Conservation (phyloP, 2,329 filamentous ascomycete species). For the Cordyceps farinosa region DNA sequence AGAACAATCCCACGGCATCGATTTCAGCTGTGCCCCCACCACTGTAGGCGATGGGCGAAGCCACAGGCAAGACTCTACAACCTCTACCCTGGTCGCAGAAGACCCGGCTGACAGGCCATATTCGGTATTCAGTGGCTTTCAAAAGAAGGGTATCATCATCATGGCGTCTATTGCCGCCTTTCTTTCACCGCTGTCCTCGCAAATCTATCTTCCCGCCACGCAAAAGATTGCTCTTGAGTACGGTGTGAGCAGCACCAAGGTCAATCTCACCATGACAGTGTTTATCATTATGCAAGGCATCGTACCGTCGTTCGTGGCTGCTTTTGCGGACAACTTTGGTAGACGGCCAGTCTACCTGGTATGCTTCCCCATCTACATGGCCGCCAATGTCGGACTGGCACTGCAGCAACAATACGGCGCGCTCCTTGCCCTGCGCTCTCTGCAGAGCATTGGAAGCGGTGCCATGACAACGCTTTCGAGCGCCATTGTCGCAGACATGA, state of each 20-base stretch:
- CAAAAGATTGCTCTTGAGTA: not conserved
- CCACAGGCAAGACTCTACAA: not conserved
- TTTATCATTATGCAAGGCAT: constrained; percentile 3
- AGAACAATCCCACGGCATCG: not conserved
- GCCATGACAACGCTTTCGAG: constrained; percentile 33
- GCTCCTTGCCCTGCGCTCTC: constrained; percentile 42
- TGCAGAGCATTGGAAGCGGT: constrained; percentile 47
- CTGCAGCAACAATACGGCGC: constrained; percentile 40
- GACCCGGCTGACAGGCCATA: not conserved
- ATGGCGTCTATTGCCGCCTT: not conserved
- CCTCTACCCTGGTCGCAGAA: not conserved
- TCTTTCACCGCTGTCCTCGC: not conserved
- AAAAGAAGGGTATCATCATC: not conserved
- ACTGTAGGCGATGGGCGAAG: not conserved
- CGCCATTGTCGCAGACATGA: constrained; percentile 33
- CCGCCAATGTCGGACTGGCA: constrained; percentile 44
- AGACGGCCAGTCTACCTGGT: constrained; percentile 43
- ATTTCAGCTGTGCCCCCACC: not conserved
- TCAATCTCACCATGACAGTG: constrained; percentile 1
- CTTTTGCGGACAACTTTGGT: constrained; percentile 43
- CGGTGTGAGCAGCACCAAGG: not conserved
- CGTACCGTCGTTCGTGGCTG: not conserved
- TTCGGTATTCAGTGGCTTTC: not conserved
- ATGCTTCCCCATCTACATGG: constrained; percentile 45
- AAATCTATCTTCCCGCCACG: not conserved